phyloP scores from a whole-genome alignment of 257 asterid genomes.

The Solanum lycopersicoides region DNA sequence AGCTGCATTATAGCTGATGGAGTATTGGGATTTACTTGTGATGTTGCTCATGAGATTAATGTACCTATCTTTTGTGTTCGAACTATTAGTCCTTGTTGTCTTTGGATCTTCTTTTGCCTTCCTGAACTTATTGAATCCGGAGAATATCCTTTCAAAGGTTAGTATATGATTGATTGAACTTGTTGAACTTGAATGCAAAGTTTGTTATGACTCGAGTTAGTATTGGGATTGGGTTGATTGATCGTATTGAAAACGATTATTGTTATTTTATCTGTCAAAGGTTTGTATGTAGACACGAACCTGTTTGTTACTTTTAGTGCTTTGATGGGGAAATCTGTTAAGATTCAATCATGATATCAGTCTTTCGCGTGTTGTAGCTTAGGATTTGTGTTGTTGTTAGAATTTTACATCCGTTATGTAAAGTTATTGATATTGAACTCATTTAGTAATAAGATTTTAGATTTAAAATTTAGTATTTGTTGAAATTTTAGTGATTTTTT shows the following conservation, averaged over 20 bases:
- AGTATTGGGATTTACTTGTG: slow-evolving; percentile 28
- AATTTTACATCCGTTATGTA: background rate
- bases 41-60: slow-evolving; percentile 50
- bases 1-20: slow-evolving; percentile 40
- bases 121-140: slow-evolving; percentile 42
- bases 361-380: background rate
- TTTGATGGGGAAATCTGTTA: background rate
- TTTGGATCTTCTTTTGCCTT: slow-evolving; percentile 48
- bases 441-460: background rate
- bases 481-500: background rate
- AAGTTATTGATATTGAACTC: background rate
- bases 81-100: slow-evolving; percentile 41
- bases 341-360: background rate
- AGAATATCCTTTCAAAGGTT: slow-evolving; percentile 41
- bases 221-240: background rate
- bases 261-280: too few relatives aligned
- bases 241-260: background rate
- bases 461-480: background rate
- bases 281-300: background rate
- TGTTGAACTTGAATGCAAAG: background rate
- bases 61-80: slow-evolving; percentile 45
- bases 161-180: background rate
- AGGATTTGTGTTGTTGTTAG: background rate
- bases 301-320: too few relatives aligned
- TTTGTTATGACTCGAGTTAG: background rate